phyloP scores from a whole-genome alignment of 352 stramenopile genomes.

The Pythium myriotylum region DNA sequence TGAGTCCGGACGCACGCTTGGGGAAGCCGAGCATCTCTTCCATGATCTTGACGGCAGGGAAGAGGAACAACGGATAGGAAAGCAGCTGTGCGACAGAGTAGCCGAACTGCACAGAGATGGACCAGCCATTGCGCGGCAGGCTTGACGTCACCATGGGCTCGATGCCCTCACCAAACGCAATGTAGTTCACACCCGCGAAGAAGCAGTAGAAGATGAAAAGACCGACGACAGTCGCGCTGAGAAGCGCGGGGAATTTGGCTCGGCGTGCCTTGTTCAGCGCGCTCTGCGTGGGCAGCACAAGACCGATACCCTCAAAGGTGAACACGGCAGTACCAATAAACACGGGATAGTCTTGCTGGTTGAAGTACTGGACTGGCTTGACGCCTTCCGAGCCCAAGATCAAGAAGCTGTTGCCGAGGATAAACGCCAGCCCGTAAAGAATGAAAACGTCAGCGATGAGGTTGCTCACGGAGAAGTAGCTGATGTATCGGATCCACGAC shows the following conservation, averaged over 20 bases:
- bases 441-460: slow-evolving; percentile 86
- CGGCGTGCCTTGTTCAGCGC: slow-evolving; percentile 66
- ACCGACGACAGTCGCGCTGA: slow-evolving; percentile 65
- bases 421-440: slow-evolving; percentile 73
- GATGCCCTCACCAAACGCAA: slow-evolving; percentile 66
- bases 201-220: slow-evolving; percentile 83
- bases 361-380: slow-evolving; percentile 68
- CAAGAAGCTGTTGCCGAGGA: slow-evolving; percentile 76
- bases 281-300: slow-evolving; percentile 75
- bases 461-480: slow-evolving; percentile 87
- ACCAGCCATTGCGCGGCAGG: slow-evolving; percentile 70
- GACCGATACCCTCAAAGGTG: slow-evolving; percentile 81
- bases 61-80: slow-evolving; percentile 82
- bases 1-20: slow-evolving; percentile 60
- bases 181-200: slow-evolving; percentile 82
- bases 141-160: slow-evolving; percentile 75
- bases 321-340: slow-evolving; percentile 85
- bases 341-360: slow-evolving; percentile 67
- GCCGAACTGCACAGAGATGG: slow-evolving; percentile 76
- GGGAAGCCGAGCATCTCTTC: slow-evolving; percentile 84
- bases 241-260: slow-evolving; percentile 60
- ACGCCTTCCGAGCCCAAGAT: slow-evolving; percentile 49
- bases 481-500: slow-evolving; percentile 86
- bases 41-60: slow-evolving; percentile 82
- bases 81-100: slow-evolving; percentile 78